Conservation (phyloP, 2,329 filamentous ascomycete species). For the Corniculantispora saksenae region DNA sequence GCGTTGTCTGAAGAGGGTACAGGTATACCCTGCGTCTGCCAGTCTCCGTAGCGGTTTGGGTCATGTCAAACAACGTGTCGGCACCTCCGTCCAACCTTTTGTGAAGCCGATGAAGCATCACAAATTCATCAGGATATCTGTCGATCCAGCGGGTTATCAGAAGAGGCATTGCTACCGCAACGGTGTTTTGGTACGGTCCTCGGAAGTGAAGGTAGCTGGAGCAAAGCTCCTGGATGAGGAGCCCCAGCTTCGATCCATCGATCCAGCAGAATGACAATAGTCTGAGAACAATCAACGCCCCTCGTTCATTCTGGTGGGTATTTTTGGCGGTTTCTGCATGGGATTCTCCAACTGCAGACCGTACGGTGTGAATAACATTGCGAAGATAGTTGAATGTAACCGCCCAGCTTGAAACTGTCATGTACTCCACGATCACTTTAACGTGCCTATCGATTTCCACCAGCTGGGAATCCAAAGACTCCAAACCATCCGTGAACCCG, state of each 20-base stretch:
- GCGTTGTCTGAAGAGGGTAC: conserved; percentile 62
- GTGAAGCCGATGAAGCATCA: conserved; percentile 60
- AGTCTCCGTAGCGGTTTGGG: conserved; percentile 61
- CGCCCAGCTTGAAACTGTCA: conserved; percentile 65
- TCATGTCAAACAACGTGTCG: conserved; percentile 71
- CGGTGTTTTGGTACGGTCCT: conserved; percentile 62
- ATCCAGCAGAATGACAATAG: conserved; percentile 66
- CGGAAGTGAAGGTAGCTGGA: conserved; percentile 67
- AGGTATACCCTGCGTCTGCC: conserved; percentile 56
- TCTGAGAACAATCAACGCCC: conserved; percentile 56
- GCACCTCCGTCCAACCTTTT: conserved; percentile 64
- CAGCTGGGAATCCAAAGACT: conserved; percentile 36
- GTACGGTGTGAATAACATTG: conserved; percentile 51
- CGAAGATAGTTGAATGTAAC: conserved; percentile 60
- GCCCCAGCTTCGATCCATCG: conserved; percentile 60
- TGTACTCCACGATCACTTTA: conserved; percentile 61
- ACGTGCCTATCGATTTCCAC: conserved; percentile 55
- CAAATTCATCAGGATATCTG: conserved; percentile 64
- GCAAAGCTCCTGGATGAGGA: conserved; percentile 66
- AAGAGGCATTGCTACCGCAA: conserved; percentile 63
- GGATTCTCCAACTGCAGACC: conserved; percentile 44
- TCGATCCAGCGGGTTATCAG: conserved; percentile 68
- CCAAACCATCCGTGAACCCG: not conserved
- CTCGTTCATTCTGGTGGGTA: conserved; percentile 51
- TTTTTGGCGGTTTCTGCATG: conserved; percentile 37